Conservation (phyloP, 768 basidiomycete species). For the Astraeus odoratus region DNA sequence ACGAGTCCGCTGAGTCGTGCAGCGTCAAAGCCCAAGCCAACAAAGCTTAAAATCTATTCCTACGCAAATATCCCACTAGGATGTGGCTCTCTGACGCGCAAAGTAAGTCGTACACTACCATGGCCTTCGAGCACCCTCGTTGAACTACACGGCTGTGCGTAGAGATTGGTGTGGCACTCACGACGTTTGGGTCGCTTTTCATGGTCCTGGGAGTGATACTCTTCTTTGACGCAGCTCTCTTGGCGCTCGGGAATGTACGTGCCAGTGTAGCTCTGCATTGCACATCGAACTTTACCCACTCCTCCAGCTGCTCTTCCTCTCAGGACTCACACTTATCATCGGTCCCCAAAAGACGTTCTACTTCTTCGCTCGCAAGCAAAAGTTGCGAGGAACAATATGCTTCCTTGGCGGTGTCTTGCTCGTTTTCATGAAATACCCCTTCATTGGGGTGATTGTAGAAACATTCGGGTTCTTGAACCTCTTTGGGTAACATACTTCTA, state of each 20-base stretch:
- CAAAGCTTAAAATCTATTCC: too few species aligned
- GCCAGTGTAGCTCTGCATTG: conserved; percentile 4
- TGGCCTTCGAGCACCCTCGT: conserved; percentile 1
- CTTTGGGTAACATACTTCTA: conserved; percentile 65
- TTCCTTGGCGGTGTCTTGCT: conserved; percentile 88
- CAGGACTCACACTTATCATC: conserved; percentile 93
- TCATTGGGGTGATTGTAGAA: conserved; percentile 88
- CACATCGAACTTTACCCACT: not conserved
- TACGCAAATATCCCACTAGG: too few species aligned
- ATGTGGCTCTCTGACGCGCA: conserved; percentile 55
- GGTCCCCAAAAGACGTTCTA: conserved; percentile 96
- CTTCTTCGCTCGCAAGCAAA: conserved; percentile 95
- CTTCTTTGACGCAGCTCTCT: conserved; percentile 91
- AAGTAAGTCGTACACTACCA: conserved; percentile 22
- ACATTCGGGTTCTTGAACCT: conserved; percentile 96
- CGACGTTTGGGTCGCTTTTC: conserved; percentile 91
- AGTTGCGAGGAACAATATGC: conserved; percentile 82
- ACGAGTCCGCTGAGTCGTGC: too few species aligned
- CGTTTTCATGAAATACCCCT: conserved; percentile 94
- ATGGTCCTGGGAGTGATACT: conserved; percentile 95
- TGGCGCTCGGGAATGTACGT: conserved; percentile 94
- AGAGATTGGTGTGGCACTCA: conserved; percentile 97
- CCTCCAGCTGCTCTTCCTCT: conserved; percentile 84
- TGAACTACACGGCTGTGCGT: conserved; percentile 6
- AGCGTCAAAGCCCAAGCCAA: too few species aligned